A percentile compares a stretch with the other conserved stretches of the same genome.
Conservation (phyloP, 345 rosid genomes). For the Erysimum cheiranthoides region DNA sequence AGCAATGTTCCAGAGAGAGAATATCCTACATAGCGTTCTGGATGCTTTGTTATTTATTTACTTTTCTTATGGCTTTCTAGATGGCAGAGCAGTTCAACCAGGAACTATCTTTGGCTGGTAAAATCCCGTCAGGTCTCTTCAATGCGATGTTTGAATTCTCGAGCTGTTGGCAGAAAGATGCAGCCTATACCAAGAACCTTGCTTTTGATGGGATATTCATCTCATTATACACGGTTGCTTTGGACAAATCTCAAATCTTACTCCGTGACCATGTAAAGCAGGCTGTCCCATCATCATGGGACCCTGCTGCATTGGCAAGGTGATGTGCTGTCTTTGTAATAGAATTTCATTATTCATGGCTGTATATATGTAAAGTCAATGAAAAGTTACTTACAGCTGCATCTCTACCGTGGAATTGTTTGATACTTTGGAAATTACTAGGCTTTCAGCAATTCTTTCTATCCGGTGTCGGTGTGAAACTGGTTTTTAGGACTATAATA, state of each 20-base stretch:
- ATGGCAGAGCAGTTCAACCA: slow-evolving; percentile 99
- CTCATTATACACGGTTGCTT: slow-evolving; percentile 77
- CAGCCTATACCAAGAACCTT: slow-evolving; percentile 88
- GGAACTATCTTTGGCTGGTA: slow-evolving; percentile 82
- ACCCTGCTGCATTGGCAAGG: slow-evolving; percentile 93
- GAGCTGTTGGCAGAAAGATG: slow-evolving; percentile 93
- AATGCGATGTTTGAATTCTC: slow-evolving; percentile 91
- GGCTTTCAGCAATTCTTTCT: background rate
- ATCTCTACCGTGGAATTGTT: background rate
- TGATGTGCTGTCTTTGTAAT: slow-evolving; percentile 35
- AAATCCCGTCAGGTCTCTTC: slow-evolving; percentile 93
- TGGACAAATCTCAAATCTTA: slow-evolving; percentile 81
- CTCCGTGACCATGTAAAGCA: slow-evolving; percentile 79
- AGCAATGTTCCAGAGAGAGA: slow-evolving; percentile 17
- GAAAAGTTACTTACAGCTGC: background rate
- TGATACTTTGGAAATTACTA: background rate
- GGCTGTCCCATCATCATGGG: slow-evolving; percentile 90
- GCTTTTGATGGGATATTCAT: slow-evolving; percentile 93
- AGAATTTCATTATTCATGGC: background rate
- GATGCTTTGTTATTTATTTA: slow-evolving; percentile 6
- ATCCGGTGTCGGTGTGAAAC: background rate
- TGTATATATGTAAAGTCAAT: background rate
- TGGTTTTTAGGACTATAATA: background rate
- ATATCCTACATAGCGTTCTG: background rate
- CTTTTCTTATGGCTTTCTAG: slow-evolving; percentile 44